Evolutionary conservation across 345 rosid species (phyloP).

Genomic region (Limnanthes douglasii): DNA sequence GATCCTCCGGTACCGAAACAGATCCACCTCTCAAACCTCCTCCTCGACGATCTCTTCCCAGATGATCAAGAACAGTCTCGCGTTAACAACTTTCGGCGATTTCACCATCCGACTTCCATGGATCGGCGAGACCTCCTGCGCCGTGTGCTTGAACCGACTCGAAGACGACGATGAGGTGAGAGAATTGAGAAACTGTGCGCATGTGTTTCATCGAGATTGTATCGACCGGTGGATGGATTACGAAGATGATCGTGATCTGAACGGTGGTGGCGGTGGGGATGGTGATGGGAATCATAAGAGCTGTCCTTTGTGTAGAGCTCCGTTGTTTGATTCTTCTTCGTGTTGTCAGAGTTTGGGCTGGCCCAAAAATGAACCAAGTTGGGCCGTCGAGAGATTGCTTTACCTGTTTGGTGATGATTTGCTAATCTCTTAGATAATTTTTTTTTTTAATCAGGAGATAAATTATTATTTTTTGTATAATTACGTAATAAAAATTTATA

Average conservation of each 20-base stretch:
- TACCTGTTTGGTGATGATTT: constrained; percentile 91
- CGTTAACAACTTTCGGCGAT: constrained; percentile 43
- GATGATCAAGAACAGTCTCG: constrained; percentile 38
- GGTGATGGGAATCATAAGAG: constrained; percentile 41
- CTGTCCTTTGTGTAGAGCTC: constrained; percentile 87
- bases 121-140: constrained; percentile 40
- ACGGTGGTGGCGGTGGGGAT: constrained; percentile 19
- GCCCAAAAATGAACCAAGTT: constrained; percentile 57
- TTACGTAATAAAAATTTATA: too few relatives aligned
- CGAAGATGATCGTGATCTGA: constrained; percentile 21
- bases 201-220: constrained; percentile 82
- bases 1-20: constrained; percentile 32
- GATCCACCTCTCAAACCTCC: constrained; percentile 10
- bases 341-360: constrained; percentile 23
- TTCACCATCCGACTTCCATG: constrained; percentile 19
- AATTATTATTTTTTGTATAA: too few relatives aligned
- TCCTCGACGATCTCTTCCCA: constrained; percentile 21
- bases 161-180: constrained; percentile 45
- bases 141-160: constrained; percentile 57
- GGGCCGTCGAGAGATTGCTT: constrained; percentile 83
- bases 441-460: too few relatives aligned
- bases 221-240: constrained; percentile 82
- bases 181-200: constrained; percentile 75
- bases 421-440: too few relatives aligned
- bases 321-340: constrained; percentile 31